Conservation (phyloP, 2,329 filamentous ascomycete genomes). For the Fusarium nematophilum region DNA sequence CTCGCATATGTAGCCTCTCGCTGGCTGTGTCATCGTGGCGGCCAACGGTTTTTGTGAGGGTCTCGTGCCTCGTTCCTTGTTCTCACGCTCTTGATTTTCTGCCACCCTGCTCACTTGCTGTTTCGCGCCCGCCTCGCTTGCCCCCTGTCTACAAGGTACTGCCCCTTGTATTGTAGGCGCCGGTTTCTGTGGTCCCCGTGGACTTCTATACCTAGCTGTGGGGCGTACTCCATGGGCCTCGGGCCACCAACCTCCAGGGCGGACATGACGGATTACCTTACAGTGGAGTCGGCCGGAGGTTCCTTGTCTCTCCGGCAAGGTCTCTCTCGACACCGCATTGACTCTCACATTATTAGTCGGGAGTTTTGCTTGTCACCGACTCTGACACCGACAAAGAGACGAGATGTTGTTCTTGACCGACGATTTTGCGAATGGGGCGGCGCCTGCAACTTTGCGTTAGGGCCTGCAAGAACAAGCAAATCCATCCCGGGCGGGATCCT, state of each 20-base stretch:
- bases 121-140: constrained; percentile 18
- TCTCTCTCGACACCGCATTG: constrained; percentile 43
- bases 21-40: constrained; percentile 17
- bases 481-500: constrained; percentile 12
- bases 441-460: constrained; percentile 34
- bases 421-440: constrained; percentile 34
- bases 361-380: constrained; percentile 40
- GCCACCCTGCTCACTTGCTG: constrained; percentile 13
- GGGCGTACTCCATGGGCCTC: constrained; percentile 31
- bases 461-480: constrained; percentile 35
- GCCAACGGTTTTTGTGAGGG: constrained; percentile 19
- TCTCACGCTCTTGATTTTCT: constrained; percentile 20
- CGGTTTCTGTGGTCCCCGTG: constrained; percentile 28
- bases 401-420: constrained; percentile 40
- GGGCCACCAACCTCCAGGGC: constrained; percentile 36
- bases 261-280: constrained; percentile 32
- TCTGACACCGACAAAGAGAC: constrained; percentile 34
- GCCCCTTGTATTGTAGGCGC: constrained; percentile 29
- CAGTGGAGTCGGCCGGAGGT: constrained; percentile 34
- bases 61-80: constrained; percentile 25
- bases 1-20: constrained; percentile 9
- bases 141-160: constrained; percentile 21
- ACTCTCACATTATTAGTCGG: constrained; percentile 41
- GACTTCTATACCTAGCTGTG: constrained; percentile 9
- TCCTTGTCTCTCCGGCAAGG: constrained; percentile 31